phyloP scores from a whole-genome alignment of 192 early-diverging fungal genomes.

The Coemansia pectinata region DNA sequence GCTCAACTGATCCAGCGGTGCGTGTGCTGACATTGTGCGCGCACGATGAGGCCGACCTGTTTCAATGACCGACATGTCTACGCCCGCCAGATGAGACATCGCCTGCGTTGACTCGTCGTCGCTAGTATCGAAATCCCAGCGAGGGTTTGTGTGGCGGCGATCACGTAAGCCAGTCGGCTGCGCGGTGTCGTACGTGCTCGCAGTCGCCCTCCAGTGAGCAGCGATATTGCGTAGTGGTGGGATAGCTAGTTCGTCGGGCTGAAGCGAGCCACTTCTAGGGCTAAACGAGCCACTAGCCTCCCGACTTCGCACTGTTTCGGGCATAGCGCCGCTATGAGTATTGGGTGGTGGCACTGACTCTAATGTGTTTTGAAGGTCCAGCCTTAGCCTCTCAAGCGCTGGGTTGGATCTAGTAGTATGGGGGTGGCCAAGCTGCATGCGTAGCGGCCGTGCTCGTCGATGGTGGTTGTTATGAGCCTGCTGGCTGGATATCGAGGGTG shows the following conservation, averaged over 20 bases:
- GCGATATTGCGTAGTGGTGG: constrained; percentile 8
- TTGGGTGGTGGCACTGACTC: neutral
- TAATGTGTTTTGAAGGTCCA: constrained; percentile 7
- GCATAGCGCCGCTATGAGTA: neutral
- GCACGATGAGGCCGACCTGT: constrained; percentile 28
- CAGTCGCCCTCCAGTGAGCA: constrained; percentile 14
- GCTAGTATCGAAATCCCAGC: neutral
- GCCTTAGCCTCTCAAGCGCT: constrained; percentile 13
- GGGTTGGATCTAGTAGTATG: constrained; percentile 14
- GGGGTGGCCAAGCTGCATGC: neutral
- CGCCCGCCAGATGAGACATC: constrained; percentile 5
- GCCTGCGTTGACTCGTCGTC: constrained; percentile 1
- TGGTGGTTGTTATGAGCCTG: neutral
- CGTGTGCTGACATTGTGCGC: constrained; percentile 29
- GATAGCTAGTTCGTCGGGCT: neutral
- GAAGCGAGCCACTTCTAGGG: constrained; percentile 3
- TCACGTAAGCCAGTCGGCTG: neutral
- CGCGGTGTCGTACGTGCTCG: neutral
- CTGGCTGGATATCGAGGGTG: neutral
- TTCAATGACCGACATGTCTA: constrained; percentile 23
- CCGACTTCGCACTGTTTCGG: neutral
- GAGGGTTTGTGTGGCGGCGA: neutral
- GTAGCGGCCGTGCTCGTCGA: constrained; percentile 3
- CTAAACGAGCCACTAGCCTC: neutral
- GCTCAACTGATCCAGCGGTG: neutral